phyloP scores from a whole-genome alignment of 345 rosid genomes.

The Nasturtium officinale region DNA sequence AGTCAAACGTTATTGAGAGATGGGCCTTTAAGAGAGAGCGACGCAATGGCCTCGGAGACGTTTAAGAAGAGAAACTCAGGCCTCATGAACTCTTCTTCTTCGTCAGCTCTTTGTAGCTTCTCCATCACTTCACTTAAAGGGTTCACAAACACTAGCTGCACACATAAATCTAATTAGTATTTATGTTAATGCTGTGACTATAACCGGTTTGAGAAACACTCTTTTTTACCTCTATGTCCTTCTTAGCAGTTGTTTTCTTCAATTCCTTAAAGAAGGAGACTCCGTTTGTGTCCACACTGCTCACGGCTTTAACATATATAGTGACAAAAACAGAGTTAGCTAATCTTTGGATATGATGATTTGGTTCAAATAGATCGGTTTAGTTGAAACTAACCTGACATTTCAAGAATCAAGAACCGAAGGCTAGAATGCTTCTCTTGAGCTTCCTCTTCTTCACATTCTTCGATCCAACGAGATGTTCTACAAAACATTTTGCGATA shows the following conservation, averaged over 20 bases:
- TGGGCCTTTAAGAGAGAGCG: constrained; percentile 64
- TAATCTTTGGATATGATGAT: background rate
- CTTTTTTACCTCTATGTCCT: constrained; percentile 53
- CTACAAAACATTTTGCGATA: constrained; percentile 36
- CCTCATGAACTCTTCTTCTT: constrained; percentile 45
- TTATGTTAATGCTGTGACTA: background rate
- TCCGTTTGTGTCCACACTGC: constrained; percentile 85
- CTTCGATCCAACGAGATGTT: constrained; percentile 82
- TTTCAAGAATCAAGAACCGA: constrained; percentile 62
- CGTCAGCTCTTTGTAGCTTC: constrained; percentile 73
- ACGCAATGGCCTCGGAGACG: constrained; percentile 85
- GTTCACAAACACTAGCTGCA: constrained; percentile 89
- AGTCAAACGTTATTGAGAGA: constrained; percentile 50
- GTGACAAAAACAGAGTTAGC: constrained; percentile 2
- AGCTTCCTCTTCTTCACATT: constrained; percentile 63
- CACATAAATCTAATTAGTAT: background rate
- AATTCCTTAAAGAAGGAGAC: constrained; percentile 66
- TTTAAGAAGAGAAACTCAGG: constrained; percentile 74
- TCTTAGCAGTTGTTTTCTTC: constrained; percentile 61
- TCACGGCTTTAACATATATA: constrained; percentile 58
- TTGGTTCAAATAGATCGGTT: background rate
- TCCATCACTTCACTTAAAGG: constrained; percentile 86
- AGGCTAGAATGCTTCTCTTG: constrained; percentile 56
- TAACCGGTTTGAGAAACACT: constrained; percentile 11
- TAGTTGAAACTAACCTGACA: constrained; percentile 58